Evolutionary conservation across 1,284 basidiomycete species (phyloP).

Genomic region (Inonotus hispidus): DNA sequence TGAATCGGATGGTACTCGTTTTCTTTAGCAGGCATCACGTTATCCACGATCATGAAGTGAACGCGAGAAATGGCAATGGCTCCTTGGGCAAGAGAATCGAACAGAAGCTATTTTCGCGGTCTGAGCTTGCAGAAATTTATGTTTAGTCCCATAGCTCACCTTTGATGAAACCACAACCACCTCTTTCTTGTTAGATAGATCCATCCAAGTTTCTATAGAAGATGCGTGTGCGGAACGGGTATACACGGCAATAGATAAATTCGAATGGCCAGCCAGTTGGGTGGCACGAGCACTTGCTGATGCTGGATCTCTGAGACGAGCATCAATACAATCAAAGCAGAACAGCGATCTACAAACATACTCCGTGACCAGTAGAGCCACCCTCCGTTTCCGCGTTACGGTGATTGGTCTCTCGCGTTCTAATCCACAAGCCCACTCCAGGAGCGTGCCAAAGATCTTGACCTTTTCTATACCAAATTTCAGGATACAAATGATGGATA

Average conservation of each 20-base stretch:
- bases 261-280: constrained; percentile 6
- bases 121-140: constrained; percentile 15
- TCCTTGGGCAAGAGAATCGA: constrained; percentile 28
- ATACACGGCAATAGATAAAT: constrained; percentile 25
- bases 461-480: constrained; percentile 14
- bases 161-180: constrained; percentile 34
- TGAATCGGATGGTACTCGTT: constrained; percentile 31
- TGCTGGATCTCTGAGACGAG: constrained; percentile 16
- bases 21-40: constrained; percentile 29
- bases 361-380: constrained; percentile 30
- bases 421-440: constrained; percentile 13
- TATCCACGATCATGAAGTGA: constrained; percentile 37
- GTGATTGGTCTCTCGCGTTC: constrained; percentile 12
- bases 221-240: constrained; percentile 16
- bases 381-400: constrained; percentile 19
- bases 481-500: neutral
- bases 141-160: constrained; percentile 26
- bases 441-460: constrained; percentile 6
- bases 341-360: constrained; percentile 22
- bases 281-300: constrained; percentile 7
- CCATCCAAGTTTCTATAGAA: constrained; percentile 26
- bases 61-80: constrained; percentile 35
- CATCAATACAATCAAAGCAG: neutral
- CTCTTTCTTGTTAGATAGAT: constrained; percentile 30
- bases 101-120: constrained; percentile 25